Conservation (phyloP, 495 filamentous ascomycete species). For the Glutinoglossum americanum region DNA sequence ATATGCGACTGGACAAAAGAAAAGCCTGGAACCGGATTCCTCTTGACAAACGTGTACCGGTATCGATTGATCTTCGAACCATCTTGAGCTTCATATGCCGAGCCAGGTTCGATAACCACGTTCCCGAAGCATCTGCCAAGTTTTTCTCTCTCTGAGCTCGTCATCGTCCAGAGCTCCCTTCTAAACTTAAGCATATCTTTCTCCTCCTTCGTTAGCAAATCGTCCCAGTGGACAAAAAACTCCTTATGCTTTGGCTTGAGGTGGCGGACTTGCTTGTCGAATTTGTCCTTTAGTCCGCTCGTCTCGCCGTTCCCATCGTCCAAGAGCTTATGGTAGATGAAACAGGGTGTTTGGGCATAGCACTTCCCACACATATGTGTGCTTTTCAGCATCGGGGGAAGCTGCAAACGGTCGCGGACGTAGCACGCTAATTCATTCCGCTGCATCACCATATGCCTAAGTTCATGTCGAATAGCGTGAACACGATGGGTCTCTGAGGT, state of each 20-base stretch:
- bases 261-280: slow-evolving; percentile 52
- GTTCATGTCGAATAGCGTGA: slow-evolving; percentile 59
- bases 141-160: slow-evolving; percentile 71
- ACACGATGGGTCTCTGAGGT: slow-evolving; percentile 67
- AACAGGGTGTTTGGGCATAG: slow-evolving; percentile 73
- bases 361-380: slow-evolving; percentile 57
- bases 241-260: slow-evolving; percentile 47
- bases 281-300: slow-evolving; percentile 45
- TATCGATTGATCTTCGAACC: slow-evolving; percentile 76
- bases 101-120: slow-evolving; percentile 60
- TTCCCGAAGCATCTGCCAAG: slow-evolving; percentile 57
- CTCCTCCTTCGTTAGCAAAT: slow-evolving; percentile 82
- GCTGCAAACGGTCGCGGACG: slow-evolving; percentile 52
- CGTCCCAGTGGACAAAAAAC: slow-evolving; percentile 91
- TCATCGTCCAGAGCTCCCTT: slow-evolving; percentile 85
- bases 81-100: slow-evolving; percentile 39
- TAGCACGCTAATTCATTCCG: slow-evolving; percentile 77
- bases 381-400: slow-evolving; percentile 72
- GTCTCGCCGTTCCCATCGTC: slow-evolving; percentile 68
- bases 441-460: slow-evolving; percentile 87
- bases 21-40: slow-evolving; percentile 30
- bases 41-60: slow-evolving; percentile 61
- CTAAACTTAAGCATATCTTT: slow-evolving; percentile 63
- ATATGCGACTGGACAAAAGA: slow-evolving; percentile 85
- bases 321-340: slow-evolving; percentile 81